Conservation (phyloP, 2,329 filamentous ascomycete genomes). For the Talaromyces rugulosus region DNA sequence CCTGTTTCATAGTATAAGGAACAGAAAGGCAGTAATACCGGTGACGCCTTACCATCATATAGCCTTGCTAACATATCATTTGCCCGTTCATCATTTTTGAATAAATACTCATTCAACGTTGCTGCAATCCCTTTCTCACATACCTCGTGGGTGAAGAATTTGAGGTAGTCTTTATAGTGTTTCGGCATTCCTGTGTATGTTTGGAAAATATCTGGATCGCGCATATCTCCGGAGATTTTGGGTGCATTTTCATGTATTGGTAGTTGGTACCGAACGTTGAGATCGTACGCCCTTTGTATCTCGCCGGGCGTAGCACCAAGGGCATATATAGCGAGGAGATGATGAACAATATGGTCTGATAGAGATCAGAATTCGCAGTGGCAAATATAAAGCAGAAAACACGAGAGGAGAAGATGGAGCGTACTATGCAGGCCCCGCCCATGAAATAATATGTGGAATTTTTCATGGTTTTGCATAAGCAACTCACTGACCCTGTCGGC, state of each 20-base stretch:
- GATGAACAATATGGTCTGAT: slow-evolving; percentile 70
- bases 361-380: neutral
- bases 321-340: slow-evolving; percentile 71
- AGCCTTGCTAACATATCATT: slow-evolving; percentile 68
- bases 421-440: slow-evolving; percentile 63
- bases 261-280: slow-evolving; percentile 64
- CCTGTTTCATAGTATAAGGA: slow-evolving; percentile 39
- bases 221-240: slow-evolving; percentile 52
- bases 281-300: slow-evolving; percentile 61
- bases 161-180: slow-evolving; percentile 69
- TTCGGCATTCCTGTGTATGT: slow-evolving; percentile 59
- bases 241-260: slow-evolving; percentile 46
- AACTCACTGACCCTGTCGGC: slow-evolving; percentile 62
- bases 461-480: slow-evolving; percentile 69
- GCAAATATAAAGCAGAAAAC: neutral
- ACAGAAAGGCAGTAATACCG: neutral
- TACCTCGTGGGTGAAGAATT: slow-evolving; percentile 73
- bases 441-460: slow-evolving; percentile 79
- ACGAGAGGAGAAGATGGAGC: neutral
- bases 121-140: slow-evolving; percentile 57
- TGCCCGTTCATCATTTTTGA: slow-evolving; percentile 59
- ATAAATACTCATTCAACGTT: slow-evolving; percentile 65
- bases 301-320: slow-evolving; percentile 60
- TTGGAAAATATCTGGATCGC: slow-evolving; percentile 53
- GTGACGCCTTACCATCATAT: slow-evolving; percentile 51